Conservation (phyloP, 139 green algal species). For the Chlamydomonas sphaeroides region DNA sequence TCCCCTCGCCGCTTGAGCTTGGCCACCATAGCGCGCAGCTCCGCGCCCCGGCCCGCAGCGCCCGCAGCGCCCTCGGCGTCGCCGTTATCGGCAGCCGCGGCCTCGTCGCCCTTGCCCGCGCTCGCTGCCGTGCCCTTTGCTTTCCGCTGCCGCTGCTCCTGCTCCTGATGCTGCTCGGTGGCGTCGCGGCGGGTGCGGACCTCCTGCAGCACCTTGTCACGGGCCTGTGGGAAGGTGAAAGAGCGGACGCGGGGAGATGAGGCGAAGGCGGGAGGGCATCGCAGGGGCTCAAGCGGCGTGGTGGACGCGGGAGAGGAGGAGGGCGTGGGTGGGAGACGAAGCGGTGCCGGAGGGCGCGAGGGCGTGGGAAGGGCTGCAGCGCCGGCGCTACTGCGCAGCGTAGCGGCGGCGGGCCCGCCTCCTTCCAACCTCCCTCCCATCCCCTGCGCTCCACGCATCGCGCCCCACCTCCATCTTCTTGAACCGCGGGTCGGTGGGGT, state of each 20-base stretch:
- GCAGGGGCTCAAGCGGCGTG: too few relatives aligned
- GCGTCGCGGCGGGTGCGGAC: not conserved
- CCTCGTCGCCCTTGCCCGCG: not conserved
- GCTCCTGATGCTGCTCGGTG: not conserved
- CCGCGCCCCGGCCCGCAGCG: not conserved
- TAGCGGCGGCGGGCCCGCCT: too few relatives aligned
- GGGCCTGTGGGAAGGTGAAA: not conserved
- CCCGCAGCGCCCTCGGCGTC: not conserved
- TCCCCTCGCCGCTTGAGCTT: conserved; percentile 78
- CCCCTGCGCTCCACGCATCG: not conserved
- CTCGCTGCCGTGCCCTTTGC: not conserved
- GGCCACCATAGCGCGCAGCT: conserved; percentile 75
- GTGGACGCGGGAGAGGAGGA: too few relatives aligned
- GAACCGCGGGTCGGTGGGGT: conserved; percentile 93
- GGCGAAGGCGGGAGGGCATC: not conserved
- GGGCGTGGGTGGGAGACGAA: too few relatives aligned
- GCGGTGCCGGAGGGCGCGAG: too few relatives aligned
- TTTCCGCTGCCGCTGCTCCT: not conserved
- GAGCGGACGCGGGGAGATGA: not conserved
- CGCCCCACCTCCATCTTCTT: conserved; percentile 44
- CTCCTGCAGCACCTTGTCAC: conserved; percentile 7
- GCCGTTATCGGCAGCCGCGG: not conserved
- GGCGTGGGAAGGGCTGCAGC: too few relatives aligned
- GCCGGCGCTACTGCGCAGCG: too few relatives aligned
- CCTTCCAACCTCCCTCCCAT: too few relatives aligned